These are phyloP conservation scores for Spergularia marina DNA, from an alignment of 148 eudicot species.

Conservation along the genomic window DNA sequence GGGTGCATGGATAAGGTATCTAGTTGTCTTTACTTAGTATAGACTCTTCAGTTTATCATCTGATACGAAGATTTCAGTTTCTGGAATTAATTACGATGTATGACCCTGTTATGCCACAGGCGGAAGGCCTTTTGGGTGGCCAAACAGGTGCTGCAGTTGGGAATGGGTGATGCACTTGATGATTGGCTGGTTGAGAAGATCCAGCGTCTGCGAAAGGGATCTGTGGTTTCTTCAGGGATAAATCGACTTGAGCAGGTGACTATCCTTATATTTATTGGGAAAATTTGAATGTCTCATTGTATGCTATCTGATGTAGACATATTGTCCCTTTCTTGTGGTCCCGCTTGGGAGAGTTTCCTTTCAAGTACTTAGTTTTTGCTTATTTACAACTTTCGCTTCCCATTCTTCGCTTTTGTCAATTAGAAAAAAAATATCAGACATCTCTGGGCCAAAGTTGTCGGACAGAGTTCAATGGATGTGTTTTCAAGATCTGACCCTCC, in stretches of 20 bases:
- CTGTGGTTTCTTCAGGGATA: slow-evolving; percentile 86
- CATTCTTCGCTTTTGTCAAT: too few species aligned
- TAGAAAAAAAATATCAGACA: background rate
- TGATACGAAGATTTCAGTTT: background rate
- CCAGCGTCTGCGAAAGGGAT: slow-evolving; percentile 73
- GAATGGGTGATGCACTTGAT: slow-evolving; percentile 99
- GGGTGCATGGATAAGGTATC: slow-evolving; percentile 98
- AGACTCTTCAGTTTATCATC: background rate
- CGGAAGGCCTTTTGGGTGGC: slow-evolving; percentile 98
- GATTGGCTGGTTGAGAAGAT: slow-evolving; percentile 99
- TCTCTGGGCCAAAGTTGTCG: background rate
- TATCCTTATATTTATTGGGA: slow-evolving; percentile 1
- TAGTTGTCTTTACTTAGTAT: slow-evolving; percentile 4
- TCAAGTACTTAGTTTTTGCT: too few species aligned
- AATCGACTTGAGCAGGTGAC: slow-evolving; percentile 82
- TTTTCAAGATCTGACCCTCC: background rate
- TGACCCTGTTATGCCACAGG: slow-evolving; percentile 37
- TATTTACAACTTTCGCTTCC: too few species aligned
- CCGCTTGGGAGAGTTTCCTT: too few species aligned
- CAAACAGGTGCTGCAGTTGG: slow-evolving; percentile 89
- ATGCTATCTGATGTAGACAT: slow-evolving; percentile 1
- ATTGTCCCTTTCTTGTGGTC: background rate
- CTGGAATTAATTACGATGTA: slow-evolving; percentile 1
- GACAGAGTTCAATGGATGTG: background rate
- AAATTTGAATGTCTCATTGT: slow-evolving; percentile 1